Evolutionary conservation across 345 rosid species (phyloP), one percentile per base, ranked within the genome.

Genomic region (Cardiospermum halicacabum): DNA sequence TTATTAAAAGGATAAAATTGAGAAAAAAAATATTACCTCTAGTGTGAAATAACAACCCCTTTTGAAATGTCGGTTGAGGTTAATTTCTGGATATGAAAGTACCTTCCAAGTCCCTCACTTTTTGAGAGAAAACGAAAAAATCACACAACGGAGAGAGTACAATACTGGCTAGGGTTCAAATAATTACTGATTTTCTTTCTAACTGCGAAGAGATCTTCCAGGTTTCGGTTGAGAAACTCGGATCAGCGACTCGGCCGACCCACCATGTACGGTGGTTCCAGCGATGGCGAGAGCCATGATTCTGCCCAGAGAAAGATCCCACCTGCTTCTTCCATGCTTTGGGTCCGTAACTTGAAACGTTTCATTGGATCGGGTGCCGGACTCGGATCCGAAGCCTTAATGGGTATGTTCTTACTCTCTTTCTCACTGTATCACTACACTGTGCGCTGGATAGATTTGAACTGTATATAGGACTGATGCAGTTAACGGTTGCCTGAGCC

Each of bases 361-460:
- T 94, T 70, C 51, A 89, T 94, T 63, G 97, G 99, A 73, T 89
- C 97, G 72, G 97, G 99, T 15, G 82, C 96, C 16, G 96, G 99
- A 3, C 96, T 94, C 49, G 97, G 99, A 79, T 94, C 99, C 58
- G 99, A 94, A 82, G 97, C 97, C 26, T 76, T 94, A 25, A 91
- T 94, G 99, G 99, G 99, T 94, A 58, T 26, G 85, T 60, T 49
- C 4, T 60, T 18, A 57, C 28, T 53, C 25, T 7, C 4, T 34
- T 11, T 34, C 39, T 34, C 39, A 5, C 39, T 34, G 9, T 34
- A 7, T 34, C 39, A 5, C 39, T 34, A 7, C 10, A 2, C 36
- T 39, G 16, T 59, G 15, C 10, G 22, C 12, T 30, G 13, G 11
- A 19, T 19, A 21, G 31, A 3, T 11, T 31, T 19, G 45, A 12